Percentiles rank a stretch among this genome's conserved stretches.
Conservation (phyloP, 108 stramenopile genomes). For the Hondaea fermentalgiana region DNA sequence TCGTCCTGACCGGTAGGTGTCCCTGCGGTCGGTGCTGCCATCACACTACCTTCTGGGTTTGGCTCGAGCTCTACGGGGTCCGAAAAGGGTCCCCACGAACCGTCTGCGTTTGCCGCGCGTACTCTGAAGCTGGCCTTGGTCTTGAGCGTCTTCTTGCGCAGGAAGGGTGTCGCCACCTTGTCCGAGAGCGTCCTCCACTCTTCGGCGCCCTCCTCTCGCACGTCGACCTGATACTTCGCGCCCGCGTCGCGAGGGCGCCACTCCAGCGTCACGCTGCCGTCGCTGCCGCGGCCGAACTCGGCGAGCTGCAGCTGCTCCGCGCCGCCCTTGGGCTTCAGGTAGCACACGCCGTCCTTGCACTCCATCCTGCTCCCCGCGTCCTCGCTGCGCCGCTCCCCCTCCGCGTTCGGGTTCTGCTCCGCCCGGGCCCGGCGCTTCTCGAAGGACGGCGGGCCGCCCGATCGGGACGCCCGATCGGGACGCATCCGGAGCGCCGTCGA, state of each 20-base stretch:
- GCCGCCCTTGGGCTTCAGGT: background rate
- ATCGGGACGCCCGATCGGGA: too few species aligned
- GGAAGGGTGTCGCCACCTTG: background rate
- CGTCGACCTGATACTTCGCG: background rate
- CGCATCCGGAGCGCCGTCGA: too few species aligned
- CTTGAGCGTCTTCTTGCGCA: background rate
- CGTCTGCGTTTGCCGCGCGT: background rate
- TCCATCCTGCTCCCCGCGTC: background rate
- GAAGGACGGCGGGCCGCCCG: too few species aligned
- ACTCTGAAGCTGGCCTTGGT: background rate
- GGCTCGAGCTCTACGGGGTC: background rate
- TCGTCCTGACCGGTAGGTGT: background rate
- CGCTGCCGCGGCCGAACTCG: background rate
- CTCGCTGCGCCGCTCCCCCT: too few species aligned
- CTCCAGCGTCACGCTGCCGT: background rate
- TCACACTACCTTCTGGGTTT: background rate
- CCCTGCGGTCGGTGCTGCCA: background rate
- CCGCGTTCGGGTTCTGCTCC: too few species aligned
- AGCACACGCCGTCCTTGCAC: slow-evolving; percentile 10
- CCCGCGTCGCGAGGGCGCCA: background rate
- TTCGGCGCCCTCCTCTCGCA: background rate
- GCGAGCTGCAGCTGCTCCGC: background rate
- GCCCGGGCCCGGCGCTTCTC: too few species aligned
- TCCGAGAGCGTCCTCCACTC: slow-evolving; percentile 15
- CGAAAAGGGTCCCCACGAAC: background rate